These are phyloP conservation scores for Hansenula anomala DNA, from an alignment of 1,139 yeast genomes.

Conservation along the genomic window DNA sequence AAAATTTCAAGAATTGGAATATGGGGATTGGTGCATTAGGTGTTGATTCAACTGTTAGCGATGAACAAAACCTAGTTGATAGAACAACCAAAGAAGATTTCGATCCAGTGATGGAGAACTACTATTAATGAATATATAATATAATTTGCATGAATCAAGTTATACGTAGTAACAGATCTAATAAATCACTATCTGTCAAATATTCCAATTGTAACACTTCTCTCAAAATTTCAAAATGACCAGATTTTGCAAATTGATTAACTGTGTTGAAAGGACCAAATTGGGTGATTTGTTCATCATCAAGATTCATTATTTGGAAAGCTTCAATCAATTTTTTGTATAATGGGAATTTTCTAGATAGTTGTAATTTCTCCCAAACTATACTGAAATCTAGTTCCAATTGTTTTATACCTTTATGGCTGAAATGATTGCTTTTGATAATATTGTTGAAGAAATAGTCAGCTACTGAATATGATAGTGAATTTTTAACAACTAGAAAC, in stretches of 20 bases:
- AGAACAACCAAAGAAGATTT: background rate
- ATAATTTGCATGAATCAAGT: conserved; percentile 3
- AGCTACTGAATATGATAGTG: conserved; percentile 43
- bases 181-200: conserved; percentile 28
- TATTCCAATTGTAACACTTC: conserved; percentile 16
- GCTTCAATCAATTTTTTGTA: conserved; percentile 38
- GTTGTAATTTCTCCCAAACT: conserved; percentile 36
- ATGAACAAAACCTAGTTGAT: background rate
- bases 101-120: background rate
- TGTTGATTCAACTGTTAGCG: background rate
- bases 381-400: conserved; percentile 48
- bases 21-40: background rate
- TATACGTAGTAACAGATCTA: conserved; percentile 30
- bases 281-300: conserved; percentile 32
- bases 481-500: conserved; percentile 30
- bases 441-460: conserved; percentile 51
- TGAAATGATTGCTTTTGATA: conserved; percentile 61
- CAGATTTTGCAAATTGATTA: conserved; percentile 24
- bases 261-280: conserved; percentile 27
- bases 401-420: conserved; percentile 49
- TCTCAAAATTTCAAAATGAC: conserved; percentile 24
- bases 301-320: conserved; percentile 31
- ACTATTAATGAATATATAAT: background rate
- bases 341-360: conserved; percentile 27
- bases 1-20: conserved; percentile 23